A percentile compares a stretch with the other conserved stretches of the same genome.
Conservation (phyloP, 345 rosid species). For the Adansonia digitata region DNA sequence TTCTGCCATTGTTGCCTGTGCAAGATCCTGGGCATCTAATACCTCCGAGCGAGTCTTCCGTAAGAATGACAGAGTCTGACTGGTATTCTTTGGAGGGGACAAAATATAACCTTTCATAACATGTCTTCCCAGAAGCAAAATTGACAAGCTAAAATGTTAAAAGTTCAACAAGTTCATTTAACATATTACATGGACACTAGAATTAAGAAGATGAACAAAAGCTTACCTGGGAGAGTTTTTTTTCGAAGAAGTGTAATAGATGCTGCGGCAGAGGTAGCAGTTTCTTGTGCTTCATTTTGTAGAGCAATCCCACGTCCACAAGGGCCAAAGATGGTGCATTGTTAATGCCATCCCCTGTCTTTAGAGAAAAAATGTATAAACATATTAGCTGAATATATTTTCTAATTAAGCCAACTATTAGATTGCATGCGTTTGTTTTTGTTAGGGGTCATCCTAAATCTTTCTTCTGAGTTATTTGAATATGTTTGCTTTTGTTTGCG, state of each 20-base stretch:
- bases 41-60: constrained; percentile 37
- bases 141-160: neutral
- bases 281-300: constrained; percentile 81
- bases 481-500: neutral
- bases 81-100: neutral
- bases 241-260: constrained; percentile 84
- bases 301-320: constrained; percentile 86
- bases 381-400: constrained; percentile 18
- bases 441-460: neutral
- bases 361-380: too few species aligned
- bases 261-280: constrained; percentile 86
- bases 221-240: constrained; percentile 77
- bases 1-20: constrained; percentile 85
- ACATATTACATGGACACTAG: neutral
- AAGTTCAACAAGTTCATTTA: neutral
- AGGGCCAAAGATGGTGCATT: constrained; percentile 95
- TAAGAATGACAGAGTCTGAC: neutral
- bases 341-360: constrained; percentile 97
- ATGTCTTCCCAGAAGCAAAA: neutral
- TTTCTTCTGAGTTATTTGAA: neutral
- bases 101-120: neutral
- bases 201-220: constrained; percentile 1
- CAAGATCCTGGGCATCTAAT: constrained; percentile 76
- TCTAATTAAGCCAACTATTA: neutral
- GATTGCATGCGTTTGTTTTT: neutral